These are phyloP conservation scores for Populus tremula DNA, from an alignment of 345 rosid genomes.

Conservation along the genomic window DNA sequence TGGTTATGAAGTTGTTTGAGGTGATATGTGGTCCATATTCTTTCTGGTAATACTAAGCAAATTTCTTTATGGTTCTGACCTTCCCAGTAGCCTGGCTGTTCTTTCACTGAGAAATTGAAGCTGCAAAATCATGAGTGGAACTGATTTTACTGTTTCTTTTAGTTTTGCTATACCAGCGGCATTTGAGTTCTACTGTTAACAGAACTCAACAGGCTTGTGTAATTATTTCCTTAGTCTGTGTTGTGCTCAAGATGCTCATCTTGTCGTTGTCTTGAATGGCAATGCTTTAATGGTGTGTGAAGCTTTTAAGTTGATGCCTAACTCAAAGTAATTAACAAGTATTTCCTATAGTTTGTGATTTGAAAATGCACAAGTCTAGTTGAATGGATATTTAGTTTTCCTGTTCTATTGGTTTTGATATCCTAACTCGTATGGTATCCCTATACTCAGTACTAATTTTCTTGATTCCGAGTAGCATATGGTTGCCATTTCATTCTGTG, in stretches of 20 bases:
- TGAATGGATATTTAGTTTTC: neutral
- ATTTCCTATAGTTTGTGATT: neutral
- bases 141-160: neutral
- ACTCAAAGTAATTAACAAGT: neutral
- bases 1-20: neutral
- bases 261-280: neutral
- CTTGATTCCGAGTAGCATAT: neutral
- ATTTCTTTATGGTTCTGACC: neutral
- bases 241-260: neutral
- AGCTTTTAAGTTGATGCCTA: slow-evolving; percentile 4
- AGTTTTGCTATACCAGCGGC: neutral
- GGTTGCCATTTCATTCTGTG: neutral
- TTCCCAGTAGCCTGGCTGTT: neutral
- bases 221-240: neutral
- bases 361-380: neutral
- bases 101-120: neutral
- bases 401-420: neutral
- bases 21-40: neutral
- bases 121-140: neutral
- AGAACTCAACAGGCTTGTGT: neutral
- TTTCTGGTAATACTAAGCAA: neutral
- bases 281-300: neutral
- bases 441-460: neutral
- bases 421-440: neutral
- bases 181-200: neutral